A percentile compares a stretch with the other conserved stretches of the same genome.
Conservation (phyloP, 129 eudicot species). For the Lonicera japonica region DNA sequence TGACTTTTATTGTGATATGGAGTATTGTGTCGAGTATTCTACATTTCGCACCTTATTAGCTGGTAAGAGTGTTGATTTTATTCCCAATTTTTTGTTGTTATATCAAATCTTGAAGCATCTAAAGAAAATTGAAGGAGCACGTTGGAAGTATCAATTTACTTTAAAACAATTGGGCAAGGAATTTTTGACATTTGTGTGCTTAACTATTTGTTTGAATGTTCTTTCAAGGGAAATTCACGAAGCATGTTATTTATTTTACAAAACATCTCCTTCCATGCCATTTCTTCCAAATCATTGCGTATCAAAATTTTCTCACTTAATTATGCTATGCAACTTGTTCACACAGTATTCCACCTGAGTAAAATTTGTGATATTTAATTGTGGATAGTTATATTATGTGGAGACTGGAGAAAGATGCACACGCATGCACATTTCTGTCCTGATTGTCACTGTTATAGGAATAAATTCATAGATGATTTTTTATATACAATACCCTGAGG, state of each 20-base stretch:
- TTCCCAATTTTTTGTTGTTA: neutral
- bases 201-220: neutral
- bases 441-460: no score
- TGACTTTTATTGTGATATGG: constrained; percentile 85
- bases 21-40: constrained; percentile 86
- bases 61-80: constrained; percentile 38
- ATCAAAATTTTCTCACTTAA: no score
- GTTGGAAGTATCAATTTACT: constrained; percentile 6
- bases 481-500: no score
- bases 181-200: neutral
- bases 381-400: no score
- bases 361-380: neutral
- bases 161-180: neutral
- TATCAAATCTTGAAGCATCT: neutral
- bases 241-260: neutral
- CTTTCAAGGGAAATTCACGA: neutral
- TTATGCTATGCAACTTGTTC: no score
- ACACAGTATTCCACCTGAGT: no score
- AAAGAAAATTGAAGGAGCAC: constrained; percentile 7
- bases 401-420: no score
- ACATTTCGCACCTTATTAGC: constrained; percentile 59
- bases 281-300: neutral
- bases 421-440: no score
- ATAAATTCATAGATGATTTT: no score
- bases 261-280: neutral